phyloP scores from a whole-genome alignment of 2,329 filamentous ascomycete genomes.

The Ophiostoma sp. region DNA sequence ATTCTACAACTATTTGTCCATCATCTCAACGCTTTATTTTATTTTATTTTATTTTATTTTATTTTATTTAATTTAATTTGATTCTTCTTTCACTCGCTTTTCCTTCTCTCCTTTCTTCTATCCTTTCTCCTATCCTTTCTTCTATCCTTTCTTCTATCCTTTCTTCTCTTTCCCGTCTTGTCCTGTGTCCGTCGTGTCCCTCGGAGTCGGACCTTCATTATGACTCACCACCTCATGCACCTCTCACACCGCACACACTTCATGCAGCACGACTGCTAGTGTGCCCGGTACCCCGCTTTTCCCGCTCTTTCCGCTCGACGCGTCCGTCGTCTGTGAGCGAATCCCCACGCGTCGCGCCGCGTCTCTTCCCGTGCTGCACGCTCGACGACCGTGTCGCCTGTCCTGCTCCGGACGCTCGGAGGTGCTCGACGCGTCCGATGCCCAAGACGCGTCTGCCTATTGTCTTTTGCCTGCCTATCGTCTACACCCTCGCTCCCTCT shows the following conservation, averaged over 20 bases:
- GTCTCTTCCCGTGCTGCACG: slow-evolving; percentile 19
- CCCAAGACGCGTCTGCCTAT: background rate
- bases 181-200: background rate
- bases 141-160: background rate
- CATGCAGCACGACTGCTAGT: slow-evolving; percentile 14
- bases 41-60: no score
- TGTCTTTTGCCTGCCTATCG: background rate
- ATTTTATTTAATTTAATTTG: background rate
- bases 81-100: background rate
- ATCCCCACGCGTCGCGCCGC: slow-evolving; percentile 19
- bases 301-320: background rate
- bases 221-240: slow-evolving; percentile 10
- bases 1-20: no score
- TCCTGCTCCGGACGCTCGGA: background rate
- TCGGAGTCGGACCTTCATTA: background rate
- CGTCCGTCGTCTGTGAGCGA: slow-evolving; percentile 15
- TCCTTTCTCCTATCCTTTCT: background rate
- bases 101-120: background rate
- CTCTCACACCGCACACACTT: slow-evolving; percentile 7
- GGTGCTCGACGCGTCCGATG: slow-evolving; percentile 1
- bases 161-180: background rate
- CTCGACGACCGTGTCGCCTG: background rate
- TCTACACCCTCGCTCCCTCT: no score
- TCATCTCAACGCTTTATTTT: no score
- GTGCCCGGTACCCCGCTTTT: slow-evolving; percentile 12